Conservation (phyloP, 2,329 filamentous ascomycete species). For the Penicillium janthinellum region DNA sequence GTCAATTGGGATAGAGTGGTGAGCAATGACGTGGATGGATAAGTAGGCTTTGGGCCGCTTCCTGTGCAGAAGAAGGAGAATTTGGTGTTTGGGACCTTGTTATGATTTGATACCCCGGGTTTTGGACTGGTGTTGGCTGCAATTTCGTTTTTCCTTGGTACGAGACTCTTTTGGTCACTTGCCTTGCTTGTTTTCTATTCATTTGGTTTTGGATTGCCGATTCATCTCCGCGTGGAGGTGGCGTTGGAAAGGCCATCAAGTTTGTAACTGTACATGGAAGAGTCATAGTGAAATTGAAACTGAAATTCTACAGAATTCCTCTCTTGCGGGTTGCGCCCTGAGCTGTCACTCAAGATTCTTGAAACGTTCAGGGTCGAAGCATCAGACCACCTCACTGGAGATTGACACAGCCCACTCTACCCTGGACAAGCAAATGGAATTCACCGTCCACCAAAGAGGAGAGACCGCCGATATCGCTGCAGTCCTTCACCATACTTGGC, state of each 20-base stretch:
- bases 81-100: constrained; percentile 12
- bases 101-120: constrained; percentile 23
- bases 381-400: neutral
- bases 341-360: neutral
- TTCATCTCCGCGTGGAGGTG: neutral
- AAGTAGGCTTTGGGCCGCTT: neutral
- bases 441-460: neutral
- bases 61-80: neutral
- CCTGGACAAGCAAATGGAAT: neutral
- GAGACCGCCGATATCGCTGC: neutral
- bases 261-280: neutral
- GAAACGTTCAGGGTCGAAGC: neutral
- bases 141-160: neutral
- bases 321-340: neutral
- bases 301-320: neutral
- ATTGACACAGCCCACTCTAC: neutral
- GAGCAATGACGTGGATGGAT: neutral
- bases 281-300: neutral
- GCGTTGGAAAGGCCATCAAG: too few species aligned
- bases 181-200: neutral
- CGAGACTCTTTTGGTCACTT: neutral
- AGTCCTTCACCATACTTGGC: too few species aligned
- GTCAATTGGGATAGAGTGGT: constrained; percentile 6
- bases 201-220: neutral
- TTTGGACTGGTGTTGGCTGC: constrained; percentile 12